These are phyloP conservation scores for Colletotrichum ledebouriae DNA, from an alignment of 2,329 filamentous ascomycete species.

Conservation along the genomic window DNA sequence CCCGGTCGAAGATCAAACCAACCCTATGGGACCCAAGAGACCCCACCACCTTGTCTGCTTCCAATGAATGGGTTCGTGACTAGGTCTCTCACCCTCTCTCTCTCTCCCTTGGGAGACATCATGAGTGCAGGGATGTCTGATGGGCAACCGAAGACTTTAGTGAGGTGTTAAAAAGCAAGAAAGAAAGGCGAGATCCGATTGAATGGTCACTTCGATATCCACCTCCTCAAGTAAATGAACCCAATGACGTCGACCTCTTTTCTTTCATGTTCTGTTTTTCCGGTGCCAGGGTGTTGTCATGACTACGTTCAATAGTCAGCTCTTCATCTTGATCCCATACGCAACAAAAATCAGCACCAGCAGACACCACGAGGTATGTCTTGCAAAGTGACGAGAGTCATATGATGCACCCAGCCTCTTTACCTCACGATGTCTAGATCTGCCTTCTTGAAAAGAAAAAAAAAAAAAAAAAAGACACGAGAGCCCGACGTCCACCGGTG, in stretches of 20 bases:
- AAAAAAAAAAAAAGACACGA: too few species aligned
- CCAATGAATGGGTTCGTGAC: neutral
- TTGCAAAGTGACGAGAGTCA: conserved; percentile 8
- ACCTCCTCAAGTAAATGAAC: conserved; percentile 33
- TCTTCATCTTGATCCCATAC: neutral
- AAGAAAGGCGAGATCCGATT: conserved; percentile 19
- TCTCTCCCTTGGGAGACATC: neutral
- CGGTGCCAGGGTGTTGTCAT: neutral
- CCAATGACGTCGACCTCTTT: conserved; percentile 18
- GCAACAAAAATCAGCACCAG: neutral
- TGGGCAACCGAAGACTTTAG: neutral
- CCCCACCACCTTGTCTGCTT: conserved; percentile 12
- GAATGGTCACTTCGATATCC: conserved; percentile 16
- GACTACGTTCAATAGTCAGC: neutral
- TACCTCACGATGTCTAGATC: neutral
- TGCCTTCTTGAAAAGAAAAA: too few species aligned
- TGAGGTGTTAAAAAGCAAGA: neutral
- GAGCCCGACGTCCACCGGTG: too few species aligned
- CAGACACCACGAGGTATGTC: neutral
- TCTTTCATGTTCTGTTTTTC: neutral
- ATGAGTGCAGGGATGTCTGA: too few species aligned
- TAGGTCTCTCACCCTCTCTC: too few species aligned
- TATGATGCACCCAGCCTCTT: conserved; percentile 1
- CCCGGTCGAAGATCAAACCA: conserved; percentile 38
- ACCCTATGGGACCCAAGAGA: neutral